Evolutionary conservation across 345 rosid genomes (phyloP).

Genomic region (Hibiscus mutabilis): DNA sequence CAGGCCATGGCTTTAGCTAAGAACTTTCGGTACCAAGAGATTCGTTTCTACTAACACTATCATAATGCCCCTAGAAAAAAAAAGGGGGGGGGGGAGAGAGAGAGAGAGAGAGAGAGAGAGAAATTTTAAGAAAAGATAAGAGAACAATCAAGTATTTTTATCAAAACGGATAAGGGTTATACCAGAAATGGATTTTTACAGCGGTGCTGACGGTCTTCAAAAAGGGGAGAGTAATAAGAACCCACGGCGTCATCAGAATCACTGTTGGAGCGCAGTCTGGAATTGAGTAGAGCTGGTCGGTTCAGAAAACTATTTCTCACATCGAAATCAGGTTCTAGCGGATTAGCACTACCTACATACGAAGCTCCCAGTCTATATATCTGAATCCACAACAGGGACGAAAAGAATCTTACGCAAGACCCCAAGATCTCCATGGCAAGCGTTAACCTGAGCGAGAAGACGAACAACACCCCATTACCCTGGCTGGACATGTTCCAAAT

Average conservation of each 20-base stretch:
- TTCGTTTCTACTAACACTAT: conserved; percentile 32
- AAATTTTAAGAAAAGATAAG: neutral
- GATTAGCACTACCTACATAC: conserved; percentile 27
- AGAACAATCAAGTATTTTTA: neutral
- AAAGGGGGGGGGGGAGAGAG: too few species aligned
- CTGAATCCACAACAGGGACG: conserved; percentile 85
- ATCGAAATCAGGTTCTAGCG: conserved; percentile 50
- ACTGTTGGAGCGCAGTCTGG: neutral
- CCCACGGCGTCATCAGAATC: conserved; percentile 51
- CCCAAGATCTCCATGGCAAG: conserved; percentile 78
- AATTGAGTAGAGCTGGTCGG: conserved; percentile 1
- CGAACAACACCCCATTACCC: conserved; percentile 32
- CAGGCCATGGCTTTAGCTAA: neutral
- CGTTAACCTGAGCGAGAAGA: conserved; percentile 71
- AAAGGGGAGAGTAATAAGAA: conserved; percentile 54
- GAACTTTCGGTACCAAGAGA: neutral
- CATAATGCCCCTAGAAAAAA: conserved; percentile 29
- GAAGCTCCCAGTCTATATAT: conserved; percentile 79
- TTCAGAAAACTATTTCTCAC: conserved; percentile 45
- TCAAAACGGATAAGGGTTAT: neutral
- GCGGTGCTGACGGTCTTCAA: conserved; percentile 43
- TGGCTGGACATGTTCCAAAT: conserved; percentile 38
- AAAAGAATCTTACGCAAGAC: conserved; percentile 63
- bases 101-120: too few species aligned
- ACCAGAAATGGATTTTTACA: conserved; percentile 18